A percentile compares a stretch with the other conserved stretches of the same genome.
Conservation (phyloP, 2,329 filamentous ascomycete species). For the Fusarium sp. region DNA sequence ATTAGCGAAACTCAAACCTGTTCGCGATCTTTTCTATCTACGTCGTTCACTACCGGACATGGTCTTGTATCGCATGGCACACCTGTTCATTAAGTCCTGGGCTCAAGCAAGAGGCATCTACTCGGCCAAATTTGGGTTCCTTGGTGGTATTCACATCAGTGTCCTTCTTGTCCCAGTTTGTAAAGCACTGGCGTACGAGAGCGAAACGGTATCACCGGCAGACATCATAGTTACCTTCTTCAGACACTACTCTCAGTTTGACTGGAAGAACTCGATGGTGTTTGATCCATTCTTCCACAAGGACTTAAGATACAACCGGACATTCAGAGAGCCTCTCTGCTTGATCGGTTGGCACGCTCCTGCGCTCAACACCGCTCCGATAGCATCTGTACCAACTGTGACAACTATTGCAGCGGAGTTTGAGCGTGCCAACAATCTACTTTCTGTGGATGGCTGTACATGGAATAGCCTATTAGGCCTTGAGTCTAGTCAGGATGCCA, state of each 20-base stretch:
- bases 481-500: background rate
- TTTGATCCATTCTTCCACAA: conserved; percentile 71
- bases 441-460: conserved; percentile 51
- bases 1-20: conserved; percentile 71
- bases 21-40: conserved; percentile 71
- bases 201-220: conserved; percentile 54
- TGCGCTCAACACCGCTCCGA: conserved; percentile 67
- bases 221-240: conserved; percentile 71
- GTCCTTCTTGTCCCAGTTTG: conserved; percentile 69
- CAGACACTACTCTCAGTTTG: conserved; percentile 68
- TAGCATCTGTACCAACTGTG: conserved; percentile 64
- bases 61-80: conserved; percentile 66
- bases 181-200: conserved; percentile 61
- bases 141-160: conserved; percentile 73
- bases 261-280: conserved; percentile 66
- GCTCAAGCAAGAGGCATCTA: conserved; percentile 71
- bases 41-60: conserved; percentile 69
- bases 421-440: conserved; percentile 54
- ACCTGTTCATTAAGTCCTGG: conserved; percentile 71
- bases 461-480: conserved; percentile 58
- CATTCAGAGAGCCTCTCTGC: conserved; percentile 68
- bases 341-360: conserved; percentile 72
- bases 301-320: conserved; percentile 63
- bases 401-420: conserved; percentile 64
- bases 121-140: conserved; percentile 71